Evolutionary conservation across 2,329 filamentous ascomycete species (phyloP), one percentile per base, ranked within the genome.

Genomic region (Albophoma yamanashiensis): DNA sequence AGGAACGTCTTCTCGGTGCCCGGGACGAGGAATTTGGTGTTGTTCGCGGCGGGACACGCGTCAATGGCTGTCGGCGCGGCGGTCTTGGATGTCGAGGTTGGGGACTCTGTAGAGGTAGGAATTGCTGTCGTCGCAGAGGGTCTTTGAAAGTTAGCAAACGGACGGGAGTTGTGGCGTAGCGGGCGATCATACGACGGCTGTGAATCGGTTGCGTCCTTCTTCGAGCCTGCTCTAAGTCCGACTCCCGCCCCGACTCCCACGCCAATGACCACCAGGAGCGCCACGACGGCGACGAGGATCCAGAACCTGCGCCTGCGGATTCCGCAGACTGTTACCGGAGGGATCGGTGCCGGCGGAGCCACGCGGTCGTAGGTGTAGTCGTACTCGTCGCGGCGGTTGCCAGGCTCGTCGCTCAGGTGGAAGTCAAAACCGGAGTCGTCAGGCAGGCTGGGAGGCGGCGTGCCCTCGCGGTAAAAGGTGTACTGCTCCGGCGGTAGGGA

Each of bases 21-120:
- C 1, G 75, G 72, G 1, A 78, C 76, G 31, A 67, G 58, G 64
- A 76, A 80, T n/a, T 71, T 64, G 1, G 78, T 79, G 58, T 75
- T 74, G 65, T 79, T 79, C 17, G 74, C 71, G 1, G 69, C 70
- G 0, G 78, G 78, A 58, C 78, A 80, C 11, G 31, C 31, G 55
- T 73, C 70, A 2, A 70, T 67, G 36, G 69, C 67, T 5, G 68
- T 66, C 1, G 67, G 60, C 38, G 62, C 40, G 12, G 62, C 31
- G 12, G 64, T 56, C 4, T 66, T 38, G 22, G 58, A 38, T 3
- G 64, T 59, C 15, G 64, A 56, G 22, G 66, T 61, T 27, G 63
- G 56, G 20, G 62, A 61, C 17, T 60, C 34, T 45, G 31, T 20
- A 1, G 50, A 8, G 17, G 27, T 53, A 31, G 27, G 27, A n/a